phyloP scores from a whole-genome alignment of 164 flowering plant genomes.

The Aristolochia fimbriata region DNA sequence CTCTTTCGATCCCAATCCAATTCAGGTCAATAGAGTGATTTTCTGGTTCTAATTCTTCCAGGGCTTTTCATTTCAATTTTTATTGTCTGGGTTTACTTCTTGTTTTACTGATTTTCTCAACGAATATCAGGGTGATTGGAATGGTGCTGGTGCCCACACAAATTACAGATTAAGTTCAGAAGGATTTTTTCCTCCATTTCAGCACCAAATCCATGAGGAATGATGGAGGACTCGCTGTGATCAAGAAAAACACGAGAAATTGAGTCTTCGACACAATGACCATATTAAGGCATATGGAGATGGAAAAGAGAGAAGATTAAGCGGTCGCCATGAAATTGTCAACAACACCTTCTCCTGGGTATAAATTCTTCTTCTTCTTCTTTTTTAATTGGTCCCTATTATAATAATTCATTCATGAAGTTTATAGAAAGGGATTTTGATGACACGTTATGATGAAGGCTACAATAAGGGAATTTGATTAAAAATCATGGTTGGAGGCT shows the following conservation, averaged over 20 bases:
- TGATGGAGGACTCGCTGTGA: conserved; percentile 34
- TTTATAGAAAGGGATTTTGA: no score
- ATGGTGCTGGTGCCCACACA: conserved; percentile 50
- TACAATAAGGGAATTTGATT: no score
- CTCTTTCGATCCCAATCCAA: conserved; percentile 37
- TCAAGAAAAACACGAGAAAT: conserved; percentile 34
- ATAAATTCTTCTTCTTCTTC: not conserved
- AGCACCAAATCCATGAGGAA: conserved; percentile 42
- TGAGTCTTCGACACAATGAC: conserved; percentile 29
- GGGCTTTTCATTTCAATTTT: not conserved
- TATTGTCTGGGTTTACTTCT: no score
- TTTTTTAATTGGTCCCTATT: no score
- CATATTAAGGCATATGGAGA: conserved; percentile 43
- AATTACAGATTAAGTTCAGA: conserved; percentile 31
- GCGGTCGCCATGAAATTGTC: conserved; percentile 22
- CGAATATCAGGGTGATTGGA: conserved; percentile 44
- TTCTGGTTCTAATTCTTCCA: not conserved
- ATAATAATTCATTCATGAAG: no score
- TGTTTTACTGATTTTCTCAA: not conserved
- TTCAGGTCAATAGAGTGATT: conserved; percentile 13
- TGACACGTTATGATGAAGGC: no score
- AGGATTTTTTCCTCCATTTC: not conserved
- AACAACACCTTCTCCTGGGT: conserved; percentile 36
- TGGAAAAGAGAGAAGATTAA: conserved; percentile 35
- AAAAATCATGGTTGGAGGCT: no score